Evolutionary conservation across 1,139 yeast genomes (phyloP).

Genomic region (Arxiozyma heterogenica): DNA sequence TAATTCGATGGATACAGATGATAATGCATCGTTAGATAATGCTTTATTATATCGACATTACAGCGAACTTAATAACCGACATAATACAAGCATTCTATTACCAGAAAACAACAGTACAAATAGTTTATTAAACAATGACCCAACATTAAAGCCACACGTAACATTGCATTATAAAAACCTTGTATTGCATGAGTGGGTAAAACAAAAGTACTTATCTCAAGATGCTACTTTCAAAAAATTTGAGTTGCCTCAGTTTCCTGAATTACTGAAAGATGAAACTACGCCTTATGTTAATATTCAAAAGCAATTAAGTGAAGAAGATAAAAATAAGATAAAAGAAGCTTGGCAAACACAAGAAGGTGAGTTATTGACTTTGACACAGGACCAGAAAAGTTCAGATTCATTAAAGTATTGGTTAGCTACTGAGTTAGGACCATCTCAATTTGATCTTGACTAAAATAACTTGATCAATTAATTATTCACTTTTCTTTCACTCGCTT

Average conservation of each 20-base stretch:
- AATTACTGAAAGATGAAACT: not conserved
- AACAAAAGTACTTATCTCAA: not conserved
- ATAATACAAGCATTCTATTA: not conserved
- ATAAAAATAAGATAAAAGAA: not conserved
- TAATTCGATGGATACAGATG: slow-evolving; percentile 21
- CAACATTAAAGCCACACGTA: not conserved
- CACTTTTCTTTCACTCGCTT: not conserved
- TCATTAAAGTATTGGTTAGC: not conserved
- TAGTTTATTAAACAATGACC: not conserved
- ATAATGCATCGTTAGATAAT: not conserved
- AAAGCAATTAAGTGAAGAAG: not conserved
- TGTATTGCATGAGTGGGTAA: not conserved
- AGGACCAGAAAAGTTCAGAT: not conserved
- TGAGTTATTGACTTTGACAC: not conserved
- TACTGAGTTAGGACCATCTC: not conserved
- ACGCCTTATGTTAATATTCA: not conserved
- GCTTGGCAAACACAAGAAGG: not conserved
- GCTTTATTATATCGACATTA: slow-evolving; percentile 8
- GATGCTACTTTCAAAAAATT: not conserved
- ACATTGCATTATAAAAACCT: not conserved
- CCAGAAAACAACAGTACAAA: not conserved
- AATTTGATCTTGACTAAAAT: not conserved
- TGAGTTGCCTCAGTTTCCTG: not conserved
- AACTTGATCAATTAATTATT: no score
- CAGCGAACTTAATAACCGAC: not conserved